phyloP scores from a whole-genome alignment of 352 stramenopile species.

The Paralagenidium karlingii region DNA sequence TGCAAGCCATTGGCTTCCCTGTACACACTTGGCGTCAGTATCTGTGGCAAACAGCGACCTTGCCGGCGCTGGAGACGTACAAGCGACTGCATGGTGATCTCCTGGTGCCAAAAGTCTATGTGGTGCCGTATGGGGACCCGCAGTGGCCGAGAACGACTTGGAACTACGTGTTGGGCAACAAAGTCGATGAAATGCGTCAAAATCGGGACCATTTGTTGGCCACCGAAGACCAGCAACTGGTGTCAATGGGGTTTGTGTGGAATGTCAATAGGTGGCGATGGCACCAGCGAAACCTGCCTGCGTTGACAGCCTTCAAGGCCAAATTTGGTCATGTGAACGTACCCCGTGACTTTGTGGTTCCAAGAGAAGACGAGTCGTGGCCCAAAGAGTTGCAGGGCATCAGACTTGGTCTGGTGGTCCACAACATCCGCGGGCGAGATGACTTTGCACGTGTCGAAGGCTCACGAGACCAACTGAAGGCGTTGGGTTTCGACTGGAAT shows the following conservation, averaged over 20 bases:
- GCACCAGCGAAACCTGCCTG: slow-evolving; percentile 4
- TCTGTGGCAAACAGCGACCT: too few relatives aligned
- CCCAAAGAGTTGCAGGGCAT: slow-evolving; percentile 15
- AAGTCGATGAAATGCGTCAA: slow-evolving; percentile 1
- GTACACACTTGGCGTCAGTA: too few relatives aligned
- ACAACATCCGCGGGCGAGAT: slow-evolving; percentile 10
- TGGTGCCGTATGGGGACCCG: slow-evolving; percentile 13
- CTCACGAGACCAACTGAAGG: not conserved
- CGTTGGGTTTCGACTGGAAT: slow-evolving; percentile 3
- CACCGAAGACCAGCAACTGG: slow-evolving; percentile 57
- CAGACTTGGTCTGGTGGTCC: slow-evolving; percentile 13
- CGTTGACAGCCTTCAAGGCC: slow-evolving; percentile 13
- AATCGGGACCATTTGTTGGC: too few relatives aligned
- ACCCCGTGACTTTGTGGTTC: slow-evolving; percentile 13
- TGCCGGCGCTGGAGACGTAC: slow-evolving; percentile 3
- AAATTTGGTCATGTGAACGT: slow-evolving; percentile 13
- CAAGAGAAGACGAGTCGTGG: slow-evolving; percentile 6
- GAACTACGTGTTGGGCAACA: slow-evolving; percentile 1
- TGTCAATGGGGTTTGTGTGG: slow-evolving; percentile 89
- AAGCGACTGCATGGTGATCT: slow-evolving; percentile 10
- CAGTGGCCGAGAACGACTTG: slow-evolving; percentile 8
- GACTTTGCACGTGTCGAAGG: not conserved
- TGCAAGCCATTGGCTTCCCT: too few relatives aligned
- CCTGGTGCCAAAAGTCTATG: slow-evolving; percentile 7
- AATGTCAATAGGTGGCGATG: slow-evolving; percentile 55